These are phyloP conservation scores for Rhodofomes roseus DNA, from an alignment of 1,284 basidiomycete species.

Conservation along the genomic window DNA sequence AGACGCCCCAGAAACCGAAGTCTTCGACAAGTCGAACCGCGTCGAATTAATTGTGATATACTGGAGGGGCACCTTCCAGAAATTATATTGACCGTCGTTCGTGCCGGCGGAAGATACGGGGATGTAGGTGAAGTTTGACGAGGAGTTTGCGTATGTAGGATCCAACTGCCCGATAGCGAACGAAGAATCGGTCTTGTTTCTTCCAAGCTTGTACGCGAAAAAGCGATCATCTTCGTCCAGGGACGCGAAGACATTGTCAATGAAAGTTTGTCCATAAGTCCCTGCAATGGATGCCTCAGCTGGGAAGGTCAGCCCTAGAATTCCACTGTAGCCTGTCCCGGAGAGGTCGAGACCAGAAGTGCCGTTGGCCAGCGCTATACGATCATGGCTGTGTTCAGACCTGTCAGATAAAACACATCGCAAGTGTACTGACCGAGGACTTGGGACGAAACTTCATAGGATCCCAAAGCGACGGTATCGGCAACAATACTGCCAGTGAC, in stretches of 20 bases:
- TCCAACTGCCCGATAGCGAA: constrained; percentile 53
- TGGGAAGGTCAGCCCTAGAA: constrained; percentile 52
- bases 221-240: constrained; percentile 37
- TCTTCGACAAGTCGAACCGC: constrained; percentile 39
- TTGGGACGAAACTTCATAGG: constrained; percentile 38
- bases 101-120: constrained; percentile 39
- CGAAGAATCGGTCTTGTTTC: constrained; percentile 38
- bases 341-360: constrained; percentile 43
- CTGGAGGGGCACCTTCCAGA: constrained; percentile 54
- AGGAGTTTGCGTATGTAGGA: constrained; percentile 32
- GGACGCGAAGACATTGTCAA: constrained; percentile 46
- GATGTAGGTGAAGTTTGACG: constrained; percentile 34
- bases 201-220: constrained; percentile 50
- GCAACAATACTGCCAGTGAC: constrained; percentile 41
- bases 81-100: constrained; percentile 37
- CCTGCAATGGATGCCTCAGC: constrained; percentile 43
- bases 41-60: constrained; percentile 42
- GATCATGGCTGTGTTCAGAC: constrained; percentile 1
- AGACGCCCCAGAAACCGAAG: constrained; percentile 40
- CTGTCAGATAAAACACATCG: not conserved
- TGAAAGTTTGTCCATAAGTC: constrained; percentile 40
- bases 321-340: constrained; percentile 50
- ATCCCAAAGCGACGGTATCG: constrained; percentile 42
- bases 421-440: constrained; percentile 33
- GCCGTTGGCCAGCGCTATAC: constrained; percentile 42